phyloP scores from a whole-genome alignment of 768 basidiomycete species.

The Hypholoma fasciculare region DNA sequence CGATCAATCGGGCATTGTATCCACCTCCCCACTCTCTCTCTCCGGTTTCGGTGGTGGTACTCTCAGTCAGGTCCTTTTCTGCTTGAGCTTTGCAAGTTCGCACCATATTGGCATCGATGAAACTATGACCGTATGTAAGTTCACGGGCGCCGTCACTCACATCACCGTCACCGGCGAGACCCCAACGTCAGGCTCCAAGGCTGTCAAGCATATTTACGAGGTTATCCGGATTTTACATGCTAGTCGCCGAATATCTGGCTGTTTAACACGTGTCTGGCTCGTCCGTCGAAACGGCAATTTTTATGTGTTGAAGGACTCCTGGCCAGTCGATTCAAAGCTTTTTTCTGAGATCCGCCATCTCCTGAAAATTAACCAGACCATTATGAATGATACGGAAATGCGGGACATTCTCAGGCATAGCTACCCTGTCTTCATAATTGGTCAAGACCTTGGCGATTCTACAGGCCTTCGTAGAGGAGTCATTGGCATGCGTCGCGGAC shows the following conservation, averaged over 20 bases:
- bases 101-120: background rate
- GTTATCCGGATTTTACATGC: background rate
- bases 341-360: slow-evolving; percentile 1
- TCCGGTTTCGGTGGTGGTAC: background rate
- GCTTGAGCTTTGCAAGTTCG: background rate
- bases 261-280: background rate
- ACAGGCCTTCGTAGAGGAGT: background rate
- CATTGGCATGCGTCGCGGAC: background rate
- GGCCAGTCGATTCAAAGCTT: background rate
- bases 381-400: background rate
- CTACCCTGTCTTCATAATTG: background rate
- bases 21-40: background rate
- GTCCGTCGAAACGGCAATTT: background rate
- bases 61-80: background rate
- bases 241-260: background rate
- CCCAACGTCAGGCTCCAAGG: too few species aligned
- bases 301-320: background rate
- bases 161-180: too few species aligned
- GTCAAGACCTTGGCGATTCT: background rate
- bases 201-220: background rate
- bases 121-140: too few species aligned
- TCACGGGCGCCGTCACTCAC: too few species aligned
- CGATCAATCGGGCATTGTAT: background rate
- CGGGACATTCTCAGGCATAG: background rate
- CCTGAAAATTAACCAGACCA: background rate